Conservation (phyloP, 1,284 basidiomycete species). For the Cutaneotrichosporon mucoides region DNA sequence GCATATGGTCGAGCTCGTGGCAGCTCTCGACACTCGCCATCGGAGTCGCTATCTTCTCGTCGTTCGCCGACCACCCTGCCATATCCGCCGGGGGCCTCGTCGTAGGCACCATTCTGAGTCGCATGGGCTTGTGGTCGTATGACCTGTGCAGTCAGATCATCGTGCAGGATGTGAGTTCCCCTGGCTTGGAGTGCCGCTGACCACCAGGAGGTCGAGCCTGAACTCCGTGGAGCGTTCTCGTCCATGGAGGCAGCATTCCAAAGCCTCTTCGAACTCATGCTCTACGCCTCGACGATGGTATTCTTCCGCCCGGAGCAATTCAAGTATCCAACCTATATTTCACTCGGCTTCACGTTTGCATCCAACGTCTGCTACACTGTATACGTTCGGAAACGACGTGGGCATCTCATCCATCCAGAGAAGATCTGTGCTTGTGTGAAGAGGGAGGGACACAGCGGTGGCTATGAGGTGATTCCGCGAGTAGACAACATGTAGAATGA, state of each 20-base stretch:
- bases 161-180: background rate
- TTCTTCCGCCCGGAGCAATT: background rate
- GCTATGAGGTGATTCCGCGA: too few relatives aligned
- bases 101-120: slow-evolving; percentile 39
- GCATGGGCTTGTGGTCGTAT: slow-evolving; percentile 52
- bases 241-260: background rate
- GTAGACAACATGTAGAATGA: too few relatives aligned
- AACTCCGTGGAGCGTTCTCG: background rate
- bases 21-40: slow-evolving; percentile 45
- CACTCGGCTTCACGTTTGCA: background rate
- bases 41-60: slow-evolving; percentile 13
- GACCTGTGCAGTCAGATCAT: slow-evolving; percentile 30
- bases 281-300: background rate
- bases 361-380: background rate
- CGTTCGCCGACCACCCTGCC: slow-evolving; percentile 18
- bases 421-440: background rate
- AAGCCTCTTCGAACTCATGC: background rate
- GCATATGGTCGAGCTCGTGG: slow-evolving; percentile 52
- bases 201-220: background rate
- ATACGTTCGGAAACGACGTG: background rate
- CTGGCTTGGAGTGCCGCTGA: too few relatives aligned
- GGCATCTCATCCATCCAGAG: background rate
- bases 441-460: background rate
- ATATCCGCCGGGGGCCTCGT: slow-evolving; percentile 35
- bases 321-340: background rate